Evolutionary conservation across 345 rosid genomes (phyloP).

Genomic region (Firmiana major): DNA sequence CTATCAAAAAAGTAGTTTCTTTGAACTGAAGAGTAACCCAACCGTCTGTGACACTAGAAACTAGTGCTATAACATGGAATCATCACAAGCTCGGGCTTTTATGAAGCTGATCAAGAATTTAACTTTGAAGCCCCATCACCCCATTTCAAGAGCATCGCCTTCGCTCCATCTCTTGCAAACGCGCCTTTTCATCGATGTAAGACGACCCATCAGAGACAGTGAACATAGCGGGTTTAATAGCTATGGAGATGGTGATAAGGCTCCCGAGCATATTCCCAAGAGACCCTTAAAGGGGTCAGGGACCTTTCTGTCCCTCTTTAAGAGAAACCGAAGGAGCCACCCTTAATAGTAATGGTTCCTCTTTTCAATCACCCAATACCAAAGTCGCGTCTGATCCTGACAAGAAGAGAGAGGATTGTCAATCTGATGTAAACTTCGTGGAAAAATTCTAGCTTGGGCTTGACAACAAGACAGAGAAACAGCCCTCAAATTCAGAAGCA

Average conservation of each 20-base stretch:
- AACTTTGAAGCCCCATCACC: background rate
- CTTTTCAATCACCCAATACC: background rate
- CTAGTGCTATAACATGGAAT: background rate
- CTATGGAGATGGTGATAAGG: background rate
- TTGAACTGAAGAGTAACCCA: background rate
- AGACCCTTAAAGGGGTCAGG: background rate
- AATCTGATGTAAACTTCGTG: conserved; percentile 52
- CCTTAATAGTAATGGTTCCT: conserved; percentile 1
- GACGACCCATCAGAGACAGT: background rate
- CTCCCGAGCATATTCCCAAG: background rate
- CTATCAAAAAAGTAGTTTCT: background rate
- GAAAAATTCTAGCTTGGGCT: conserved; percentile 59
- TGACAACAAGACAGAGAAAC: conserved; percentile 27
- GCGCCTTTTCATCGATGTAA: conserved; percentile 2
- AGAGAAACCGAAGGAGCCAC: background rate
- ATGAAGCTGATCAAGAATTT: background rate
- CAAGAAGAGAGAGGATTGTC: conserved; percentile 27
- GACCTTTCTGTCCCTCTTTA: conserved; percentile 11
- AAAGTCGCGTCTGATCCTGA: background rate
- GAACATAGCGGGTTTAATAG: background rate
- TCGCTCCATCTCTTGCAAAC: background rate
- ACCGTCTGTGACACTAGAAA: background rate
- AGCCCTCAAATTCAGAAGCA: conserved; percentile 16
- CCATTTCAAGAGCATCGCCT: background rate
- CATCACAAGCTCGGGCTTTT: background rate